phyloP scores from a whole-genome alignment of 1,139 yeast genomes.

The Chernovozyma aurita region DNA sequence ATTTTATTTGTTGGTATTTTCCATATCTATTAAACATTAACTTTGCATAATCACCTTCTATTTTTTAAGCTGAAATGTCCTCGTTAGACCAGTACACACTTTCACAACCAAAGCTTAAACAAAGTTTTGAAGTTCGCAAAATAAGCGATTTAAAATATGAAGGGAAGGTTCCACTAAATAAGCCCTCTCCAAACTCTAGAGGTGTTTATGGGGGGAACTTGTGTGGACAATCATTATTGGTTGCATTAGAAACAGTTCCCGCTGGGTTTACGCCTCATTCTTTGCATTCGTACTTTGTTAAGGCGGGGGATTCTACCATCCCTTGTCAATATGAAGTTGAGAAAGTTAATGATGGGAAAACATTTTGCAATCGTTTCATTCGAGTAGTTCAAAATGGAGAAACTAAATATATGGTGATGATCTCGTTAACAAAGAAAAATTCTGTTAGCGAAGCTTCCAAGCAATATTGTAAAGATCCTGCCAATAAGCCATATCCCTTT shows the following conservation, averaged over 20 bases:
- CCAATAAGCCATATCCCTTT: conserved; percentile 22
- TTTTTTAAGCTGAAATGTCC: too few relatives aligned
- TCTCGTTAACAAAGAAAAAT: conserved; percentile 45
- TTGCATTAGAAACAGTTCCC: conserved; percentile 25
- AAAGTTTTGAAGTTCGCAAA: conserved; percentile 24
- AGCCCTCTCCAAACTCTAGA: conserved; percentile 20
- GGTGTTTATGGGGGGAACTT: conserved; percentile 36
- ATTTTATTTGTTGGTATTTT: too few relatives aligned
- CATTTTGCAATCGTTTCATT: conserved; percentile 55
- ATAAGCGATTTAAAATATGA: conserved; percentile 24
- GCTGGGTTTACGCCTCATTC: conserved; percentile 34
- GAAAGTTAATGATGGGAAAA: conserved; percentile 49
- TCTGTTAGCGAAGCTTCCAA: conserved; percentile 25
- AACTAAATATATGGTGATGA: conserved; percentile 48
- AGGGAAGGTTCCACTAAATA: conserved; percentile 10
- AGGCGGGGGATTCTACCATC: conserved; percentile 17
- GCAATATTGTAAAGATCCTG: conserved; percentile 20
- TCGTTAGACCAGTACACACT: conserved; percentile 1
- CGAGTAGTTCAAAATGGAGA: conserved; percentile 50
- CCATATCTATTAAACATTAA: too few relatives aligned
- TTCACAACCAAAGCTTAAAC: conserved; percentile 9
- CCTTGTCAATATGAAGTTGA: conserved; percentile 32
- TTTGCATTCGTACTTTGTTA: conserved; percentile 30
- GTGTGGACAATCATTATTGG: conserved; percentile 34
- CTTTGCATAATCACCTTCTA: too few relatives aligned